Evolutionary conservation across 257 asterid genomes (phyloP).

Genomic region (Scutellaria baicalensis): DNA sequence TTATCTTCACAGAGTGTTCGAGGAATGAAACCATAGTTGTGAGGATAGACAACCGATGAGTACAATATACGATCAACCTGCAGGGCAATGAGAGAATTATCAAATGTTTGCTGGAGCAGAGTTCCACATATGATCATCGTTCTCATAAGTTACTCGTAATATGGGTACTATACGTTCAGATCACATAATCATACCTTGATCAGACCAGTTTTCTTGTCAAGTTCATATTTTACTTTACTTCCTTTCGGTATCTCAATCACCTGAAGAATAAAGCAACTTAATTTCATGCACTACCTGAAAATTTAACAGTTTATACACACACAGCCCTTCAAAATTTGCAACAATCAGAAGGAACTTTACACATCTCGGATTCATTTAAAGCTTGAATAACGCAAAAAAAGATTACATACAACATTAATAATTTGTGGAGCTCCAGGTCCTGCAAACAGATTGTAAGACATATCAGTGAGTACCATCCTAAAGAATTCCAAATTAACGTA

Average conservation of each 20-base stretch:
- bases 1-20: conserved; percentile 60
- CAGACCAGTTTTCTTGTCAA: conserved; percentile 60
- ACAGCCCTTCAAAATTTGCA: background rate
- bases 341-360: background rate
- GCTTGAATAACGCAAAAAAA: background rate
- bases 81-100: background rate
- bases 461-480: background rate
- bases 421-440: conserved; percentile 60
- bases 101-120: background rate
- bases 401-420: conserved; percentile 45
- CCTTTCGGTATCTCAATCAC: conserved; percentile 59
- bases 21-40: conserved; percentile 60
- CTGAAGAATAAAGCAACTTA: conserved; percentile 18
- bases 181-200: conserved; percentile 37
- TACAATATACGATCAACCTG: conserved; percentile 62
- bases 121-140: too few relatives aligned
- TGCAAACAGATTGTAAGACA: conserved; percentile 9
- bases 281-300: background rate
- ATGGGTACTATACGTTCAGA: background rate
- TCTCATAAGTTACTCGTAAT: background rate
- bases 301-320: background rate
- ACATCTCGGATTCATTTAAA: background rate
- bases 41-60: conserved; percentile 62
- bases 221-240: conserved; percentile 57
- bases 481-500: background rate